These are phyloP conservation scores for Lactarius deliciosus DNA, from an alignment of 768 basidiomycete species.

Conservation along the genomic window DNA sequence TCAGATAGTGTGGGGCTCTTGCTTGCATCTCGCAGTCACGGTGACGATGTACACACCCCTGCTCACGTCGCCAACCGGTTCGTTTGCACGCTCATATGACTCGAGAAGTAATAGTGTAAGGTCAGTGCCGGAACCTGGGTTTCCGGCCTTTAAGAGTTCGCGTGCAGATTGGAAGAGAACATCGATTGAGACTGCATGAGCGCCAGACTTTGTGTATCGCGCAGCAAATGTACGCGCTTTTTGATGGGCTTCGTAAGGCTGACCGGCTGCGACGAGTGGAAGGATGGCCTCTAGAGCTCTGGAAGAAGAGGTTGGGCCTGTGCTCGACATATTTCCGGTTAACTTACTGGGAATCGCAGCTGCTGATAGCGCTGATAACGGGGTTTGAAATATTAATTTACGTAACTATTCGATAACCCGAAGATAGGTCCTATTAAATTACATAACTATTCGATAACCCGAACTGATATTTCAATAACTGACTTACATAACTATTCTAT, in stretches of 20 bases:
- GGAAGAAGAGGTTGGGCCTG: slow-evolving; percentile 44
- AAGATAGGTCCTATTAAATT: neutral
- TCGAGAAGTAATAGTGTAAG: slow-evolving; percentile 77
- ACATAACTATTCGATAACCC: neutral
- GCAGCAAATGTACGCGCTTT: slow-evolving; percentile 95
- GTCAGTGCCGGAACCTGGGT: slow-evolving; percentile 90
- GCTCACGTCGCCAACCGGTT: slow-evolving; percentile 71
- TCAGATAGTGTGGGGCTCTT: neutral
- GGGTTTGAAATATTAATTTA: neutral
- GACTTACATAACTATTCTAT: neutral
- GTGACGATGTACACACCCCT: slow-evolving; percentile 55
- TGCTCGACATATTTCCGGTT: slow-evolving; percentile 14
- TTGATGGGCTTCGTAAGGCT: slow-evolving; percentile 91
- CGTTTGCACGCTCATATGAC: slow-evolving; percentile 74
- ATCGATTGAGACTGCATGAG: slow-evolving; percentile 86
- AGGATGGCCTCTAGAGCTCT: slow-evolving; percentile 74
- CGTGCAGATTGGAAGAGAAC: slow-evolving; percentile 89
- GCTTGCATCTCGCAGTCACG: neutral
- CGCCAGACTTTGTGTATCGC: slow-evolving; percentile 75
- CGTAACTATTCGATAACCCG: neutral
- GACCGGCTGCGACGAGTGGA: slow-evolving; percentile 66
- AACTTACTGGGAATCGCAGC: neutral
- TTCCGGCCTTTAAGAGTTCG: slow-evolving; percentile 84
- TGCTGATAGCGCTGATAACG: too few relatives aligned
- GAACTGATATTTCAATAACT: too few relatives aligned